Evolutionary conservation across 2,329 filamentous ascomycete genomes (phyloP).

Genomic region (Colletotrichum camelliae): DNA sequence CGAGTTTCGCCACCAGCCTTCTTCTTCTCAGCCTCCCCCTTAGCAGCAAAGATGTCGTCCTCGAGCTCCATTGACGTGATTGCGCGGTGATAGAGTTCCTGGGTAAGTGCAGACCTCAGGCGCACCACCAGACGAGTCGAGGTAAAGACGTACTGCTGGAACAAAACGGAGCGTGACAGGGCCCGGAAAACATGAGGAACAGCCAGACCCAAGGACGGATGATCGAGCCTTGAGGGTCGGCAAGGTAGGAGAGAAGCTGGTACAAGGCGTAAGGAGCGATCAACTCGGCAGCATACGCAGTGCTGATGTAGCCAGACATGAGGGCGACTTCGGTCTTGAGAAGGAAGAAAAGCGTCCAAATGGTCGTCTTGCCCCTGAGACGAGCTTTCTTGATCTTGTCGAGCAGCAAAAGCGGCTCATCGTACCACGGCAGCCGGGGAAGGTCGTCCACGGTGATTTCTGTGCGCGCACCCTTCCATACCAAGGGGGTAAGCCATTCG

Average conservation of each 20-base stretch:
- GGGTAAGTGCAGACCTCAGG: slow-evolving; percentile 60
- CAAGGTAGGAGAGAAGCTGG: slow-evolving; percentile 56
- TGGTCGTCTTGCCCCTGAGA: slow-evolving; percentile 45
- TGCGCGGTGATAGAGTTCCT: slow-evolving; percentile 62
- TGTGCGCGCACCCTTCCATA: slow-evolving; percentile 51
- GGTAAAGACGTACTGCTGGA: slow-evolving; percentile 63
- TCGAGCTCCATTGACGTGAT: slow-evolving; percentile 62
- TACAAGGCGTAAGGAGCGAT: slow-evolving; percentile 60
- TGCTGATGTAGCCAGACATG: slow-evolving; percentile 49
- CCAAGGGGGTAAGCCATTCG: slow-evolving; percentile 54
- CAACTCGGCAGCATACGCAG: slow-evolving; percentile 50
- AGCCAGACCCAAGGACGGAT: slow-evolving; percentile 60
- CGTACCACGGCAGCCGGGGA: slow-evolving; percentile 58
- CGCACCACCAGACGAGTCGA: slow-evolving; percentile 62
- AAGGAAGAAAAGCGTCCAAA: slow-evolving; percentile 50
- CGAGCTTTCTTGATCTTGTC: slow-evolving; percentile 49
- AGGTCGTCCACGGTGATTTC: slow-evolving; percentile 53
- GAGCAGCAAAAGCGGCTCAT: slow-evolving; percentile 56
- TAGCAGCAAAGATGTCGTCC: slow-evolving; percentile 52
- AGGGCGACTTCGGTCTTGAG: slow-evolving; percentile 45
- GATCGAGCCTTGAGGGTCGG: slow-evolving; percentile 46
- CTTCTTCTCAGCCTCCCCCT: slow-evolving; percentile 24
- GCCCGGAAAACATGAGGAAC: slow-evolving; percentile 57
- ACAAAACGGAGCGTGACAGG: slow-evolving; percentile 53
- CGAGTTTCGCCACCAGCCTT: slow-evolving; percentile 27